Base-by-base conservation (phyloP, 2,329 filamentous ascomycete species). In the Sporothrix pseudoabietina region DNA sequence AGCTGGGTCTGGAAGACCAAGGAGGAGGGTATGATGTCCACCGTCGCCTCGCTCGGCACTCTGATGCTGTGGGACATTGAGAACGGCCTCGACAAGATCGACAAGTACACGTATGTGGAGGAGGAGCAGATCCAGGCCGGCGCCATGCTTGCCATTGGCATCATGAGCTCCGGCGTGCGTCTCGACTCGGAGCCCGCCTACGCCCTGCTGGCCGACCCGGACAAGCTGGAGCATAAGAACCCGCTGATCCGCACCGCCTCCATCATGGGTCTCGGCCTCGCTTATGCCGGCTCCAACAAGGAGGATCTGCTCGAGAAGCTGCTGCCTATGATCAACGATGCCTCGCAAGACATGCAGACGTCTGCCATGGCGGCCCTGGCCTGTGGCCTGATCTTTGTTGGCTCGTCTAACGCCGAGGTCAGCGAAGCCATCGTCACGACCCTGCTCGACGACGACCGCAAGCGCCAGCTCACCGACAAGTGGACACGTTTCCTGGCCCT, bases 1-100 rank as follows among this genome's bases (percentile, higher is more conserved):
- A 93, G 92, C 76, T 99, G 96, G 95, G 93, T 99, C 4, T 99
- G 94, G 94, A 99, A 98, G 86, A 98, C 97, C 26, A 99, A 99
- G 83, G 94, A 97, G 57, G 94, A 98, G 79, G 96, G 96, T 76
- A 97, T 97, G 94, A 88, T 97, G 83, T 98, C 96, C 1, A 98
- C 95, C 0, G 92, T 97, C 54, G 97, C 97, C 4, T 98, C 96
- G 0, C 84, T 98, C 77, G 96, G 96, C 79, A 95, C 96, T 78
- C 86, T 99, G 22, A 86, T 97, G 80, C 88, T 97, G 79, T 97
- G 96, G 93, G 95, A 99, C 79, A 91, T 97, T 30, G 95, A 98
- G 79, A 91, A 89, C 77, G 96, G 95, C 72, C 85, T 99, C 71
- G 94, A 97, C 81, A 95, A 94, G 83, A 94, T 98, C 78, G 95